Percentiles rank a stretch among this genome's conserved stretches.
These are phyloP conservation scores for Pyrenophora seminiperda DNA, from an alignment of 2,329 filamentous ascomycete species.

Conservation along the genomic window DNA sequence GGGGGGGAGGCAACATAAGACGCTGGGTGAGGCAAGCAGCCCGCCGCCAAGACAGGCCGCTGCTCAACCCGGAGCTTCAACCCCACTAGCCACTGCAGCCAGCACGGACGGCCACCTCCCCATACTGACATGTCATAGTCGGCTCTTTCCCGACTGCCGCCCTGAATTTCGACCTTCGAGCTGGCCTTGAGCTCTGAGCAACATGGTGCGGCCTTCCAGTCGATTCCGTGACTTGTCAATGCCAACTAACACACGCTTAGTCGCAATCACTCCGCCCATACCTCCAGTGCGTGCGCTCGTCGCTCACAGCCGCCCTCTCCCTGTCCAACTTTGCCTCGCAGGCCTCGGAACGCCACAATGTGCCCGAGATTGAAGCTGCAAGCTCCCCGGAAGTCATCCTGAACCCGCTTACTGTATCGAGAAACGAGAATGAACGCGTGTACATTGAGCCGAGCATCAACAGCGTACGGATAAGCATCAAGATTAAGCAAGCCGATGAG, in stretches of 20 bases:
- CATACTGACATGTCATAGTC: conserved; percentile 42
- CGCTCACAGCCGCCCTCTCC: conserved; percentile 89
- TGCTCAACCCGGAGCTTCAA: conserved; percentile 34
- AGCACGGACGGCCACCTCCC: conserved; percentile 32
- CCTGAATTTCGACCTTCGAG: conserved; percentile 23
- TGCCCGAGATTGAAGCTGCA: conserved; percentile 92
- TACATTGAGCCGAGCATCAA: conserved; percentile 97
- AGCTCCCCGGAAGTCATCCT: conserved; percentile 93
- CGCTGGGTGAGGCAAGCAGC: conserved; percentile 35
- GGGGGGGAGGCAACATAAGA: conserved; percentile 36
- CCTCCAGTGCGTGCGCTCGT: conserved; percentile 93
- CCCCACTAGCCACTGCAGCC: conserved; percentile 32
- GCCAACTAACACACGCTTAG: conserved; percentile 57
- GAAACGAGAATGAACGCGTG: conserved; percentile 97
- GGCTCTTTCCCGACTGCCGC: conserved; percentile 21
- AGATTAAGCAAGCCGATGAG: conserved; percentile 99
- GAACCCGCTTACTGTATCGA: conserved; percentile 85
- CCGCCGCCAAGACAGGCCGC: conserved; percentile 24
- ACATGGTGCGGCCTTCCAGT: conserved; percentile 34
- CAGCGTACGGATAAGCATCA: conserved; percentile 94
- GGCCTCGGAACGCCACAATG: conserved; percentile 94
- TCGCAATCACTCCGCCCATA: conserved; percentile 97
- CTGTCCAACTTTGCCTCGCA: conserved; percentile 98
- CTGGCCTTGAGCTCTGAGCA: conserved; percentile 24
- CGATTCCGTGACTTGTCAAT: conserved; percentile 2